These are phyloP conservation scores for Torrubiella hemipterigena DNA, from an alignment of 2,329 filamentous ascomycete species.

Conservation along the genomic window DNA sequence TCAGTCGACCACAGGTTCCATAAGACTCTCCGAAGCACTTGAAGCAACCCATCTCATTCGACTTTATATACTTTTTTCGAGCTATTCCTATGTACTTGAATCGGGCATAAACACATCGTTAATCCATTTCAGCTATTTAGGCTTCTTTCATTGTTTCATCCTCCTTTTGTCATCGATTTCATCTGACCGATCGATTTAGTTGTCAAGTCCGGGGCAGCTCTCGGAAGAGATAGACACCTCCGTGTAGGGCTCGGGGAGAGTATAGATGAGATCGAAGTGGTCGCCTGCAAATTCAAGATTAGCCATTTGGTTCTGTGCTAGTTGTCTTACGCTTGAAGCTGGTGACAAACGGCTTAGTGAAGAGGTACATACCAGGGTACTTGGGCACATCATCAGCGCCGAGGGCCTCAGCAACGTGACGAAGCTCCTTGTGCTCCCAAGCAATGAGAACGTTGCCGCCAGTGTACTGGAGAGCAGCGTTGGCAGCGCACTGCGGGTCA, in stretches of 20 bases:
- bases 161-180: not conserved
- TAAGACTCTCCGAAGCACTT: no score
- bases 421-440: constrained; percentile 2
- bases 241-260: constrained; percentile 4
- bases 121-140: no score
- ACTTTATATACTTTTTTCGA: no score
- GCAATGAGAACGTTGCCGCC: constrained; percentile 4
- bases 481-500: constrained; percentile 14
- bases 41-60: no score
- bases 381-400: constrained; percentile 2
- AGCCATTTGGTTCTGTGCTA: not conserved
- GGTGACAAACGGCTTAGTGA: not conserved
- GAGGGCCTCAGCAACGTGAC: not conserved
- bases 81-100: no score
- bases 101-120: no score
- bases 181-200: not conserved
- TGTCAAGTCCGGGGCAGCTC: constrained; percentile 3
- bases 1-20: no score
- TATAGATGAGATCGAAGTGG: constrained; percentile 3
- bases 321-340: not conserved
- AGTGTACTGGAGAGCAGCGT: constrained; percentile 9
- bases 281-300: not conserved
- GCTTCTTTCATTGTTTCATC: no score
- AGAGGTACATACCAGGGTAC: not conserved
- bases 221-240: not conserved